These are phyloP conservation scores for Candida sp. DNA, from an alignment of 1,139 yeast genomes.

Conservation along the genomic window DNA sequence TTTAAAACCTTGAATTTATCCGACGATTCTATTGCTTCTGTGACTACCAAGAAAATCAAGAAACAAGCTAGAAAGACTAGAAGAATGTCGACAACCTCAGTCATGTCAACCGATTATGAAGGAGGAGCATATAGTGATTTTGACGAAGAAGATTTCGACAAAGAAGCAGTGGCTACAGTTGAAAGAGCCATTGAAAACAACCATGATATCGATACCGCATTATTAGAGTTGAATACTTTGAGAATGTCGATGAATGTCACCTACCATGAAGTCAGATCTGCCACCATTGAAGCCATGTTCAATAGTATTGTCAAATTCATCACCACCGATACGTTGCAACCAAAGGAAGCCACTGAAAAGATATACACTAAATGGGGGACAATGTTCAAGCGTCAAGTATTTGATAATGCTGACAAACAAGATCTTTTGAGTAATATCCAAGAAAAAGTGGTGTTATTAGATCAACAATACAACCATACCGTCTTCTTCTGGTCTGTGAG, in stretches of 20 bases:
- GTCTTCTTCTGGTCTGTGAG: slow-evolving; percentile 63
- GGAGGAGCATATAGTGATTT: slow-evolving; percentile 28
- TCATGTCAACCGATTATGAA: slow-evolving; percentile 40
- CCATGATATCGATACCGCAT: slow-evolving; percentile 91
- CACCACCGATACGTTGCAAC: slow-evolving; percentile 69
- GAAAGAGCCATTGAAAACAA: slow-evolving; percentile 88
- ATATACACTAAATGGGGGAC: slow-evolving; percentile 79
- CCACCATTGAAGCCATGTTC: slow-evolving; percentile 73
- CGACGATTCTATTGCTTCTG: slow-evolving; percentile 74
- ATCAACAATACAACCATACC: slow-evolving; percentile 37
- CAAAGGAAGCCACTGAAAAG: slow-evolving; percentile 72
- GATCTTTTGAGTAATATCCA: slow-evolving; percentile 68
- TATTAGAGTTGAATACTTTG: slow-evolving; percentile 86
- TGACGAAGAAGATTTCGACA: slow-evolving; percentile 81
- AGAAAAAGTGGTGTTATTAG: slow-evolving; percentile 34
- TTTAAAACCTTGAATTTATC: slow-evolving; percentile 66
- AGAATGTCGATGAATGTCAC: slow-evolving; percentile 98
- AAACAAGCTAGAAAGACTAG: slow-evolving; percentile 21
- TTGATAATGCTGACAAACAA: slow-evolving; percentile 71
- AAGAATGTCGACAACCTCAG: slow-evolving; percentile 36
- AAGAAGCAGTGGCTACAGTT: slow-evolving; percentile 92
- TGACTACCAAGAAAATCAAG: slow-evolving; percentile 42
- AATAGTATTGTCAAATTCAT: slow-evolving; percentile 68
- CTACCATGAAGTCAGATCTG: slow-evolving; percentile 86
- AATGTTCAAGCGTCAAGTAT: slow-evolving; percentile 78